phyloP scores from a whole-genome alignment of 805 yeast genomes.

The Kazachstania africana region DNA sequence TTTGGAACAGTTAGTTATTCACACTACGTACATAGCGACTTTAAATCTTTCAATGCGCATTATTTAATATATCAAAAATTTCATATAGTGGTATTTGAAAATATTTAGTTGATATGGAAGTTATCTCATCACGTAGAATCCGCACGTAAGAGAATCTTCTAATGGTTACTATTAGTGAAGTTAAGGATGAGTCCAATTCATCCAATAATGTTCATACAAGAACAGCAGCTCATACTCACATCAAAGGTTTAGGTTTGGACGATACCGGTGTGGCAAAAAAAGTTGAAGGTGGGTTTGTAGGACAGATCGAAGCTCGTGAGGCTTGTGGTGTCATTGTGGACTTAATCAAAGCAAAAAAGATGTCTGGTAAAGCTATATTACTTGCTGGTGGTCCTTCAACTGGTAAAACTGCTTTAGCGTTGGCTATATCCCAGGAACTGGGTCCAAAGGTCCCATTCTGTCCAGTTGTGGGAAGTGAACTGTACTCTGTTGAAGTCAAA shows the following conservation, averaged over 20 bases:
- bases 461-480: constrained; percentile 90
- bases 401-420: constrained; percentile 93
- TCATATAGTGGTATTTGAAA: too few relatives aligned
- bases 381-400: constrained; percentile 98
- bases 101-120: too few relatives aligned
- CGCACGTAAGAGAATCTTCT: too few relatives aligned
- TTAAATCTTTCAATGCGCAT: too few relatives aligned
- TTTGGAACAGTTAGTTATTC: not conserved
- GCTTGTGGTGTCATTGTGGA: constrained; percentile 95
- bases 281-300: constrained; percentile 78
- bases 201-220: constrained; percentile 28
- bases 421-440: constrained; percentile 89
- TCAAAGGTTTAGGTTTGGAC: constrained; percentile 87
- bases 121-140: too few relatives aligned
- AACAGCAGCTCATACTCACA: constrained; percentile 95
- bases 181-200: constrained; percentile 35
- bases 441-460: constrained; percentile 97
- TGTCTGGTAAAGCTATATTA: constrained; percentile 92
- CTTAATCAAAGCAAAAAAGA: constrained; percentile 78
- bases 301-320: constrained; percentile 62
- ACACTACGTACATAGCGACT: not conserved
- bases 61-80: too few relatives aligned
- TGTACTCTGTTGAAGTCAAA: constrained; percentile 91
- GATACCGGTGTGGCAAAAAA: constrained; percentile 77
- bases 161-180: constrained; percentile 74